Base-by-base conservation (phyloP, 345 rosid species). In the Gossypium australe region DNA sequence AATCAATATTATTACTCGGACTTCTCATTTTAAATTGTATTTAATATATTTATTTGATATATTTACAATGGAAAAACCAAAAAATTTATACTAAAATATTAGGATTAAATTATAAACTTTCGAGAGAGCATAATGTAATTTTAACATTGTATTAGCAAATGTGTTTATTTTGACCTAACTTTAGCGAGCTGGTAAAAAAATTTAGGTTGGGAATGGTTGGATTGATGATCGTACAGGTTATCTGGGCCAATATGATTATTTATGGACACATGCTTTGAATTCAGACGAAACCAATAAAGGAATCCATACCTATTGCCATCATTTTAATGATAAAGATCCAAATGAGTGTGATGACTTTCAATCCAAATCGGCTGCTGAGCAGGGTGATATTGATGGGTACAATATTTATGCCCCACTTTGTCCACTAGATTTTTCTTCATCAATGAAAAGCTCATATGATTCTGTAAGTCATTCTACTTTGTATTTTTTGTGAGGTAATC, bases 331-430 rank as follows among this genome's bases (percentile, higher is more conserved):
- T 22, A 79, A 56, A 16, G 60, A 61, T 57, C 53, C 85, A 24
- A 22, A 51, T 34, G 67, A 78, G 52, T 84, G 87, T 76, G 61
- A 13, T 0, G 55, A 77, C 3, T 81, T 76, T 68, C 44, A 75
- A 6, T 2, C 10, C 24, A 53, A 58, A 68, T 76, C 82, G 6
- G 17, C 2, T 27, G 0, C 2, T 14, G 87, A 82, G 75, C 22
- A 13, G 24, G 86, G 87, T 8, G 34, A 79, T 43, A 84, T 86
- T 13, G 78, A 82, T 73, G 12, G 4, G 2, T 80, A 73, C 64
- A 80, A 83, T 79, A 84, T 84, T 79, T 86, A 82, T 82, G 83
- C 87, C 8, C 78, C 65, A 41, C 80, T 83, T 44, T 86, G 89
- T 73, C 61, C 74, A 6, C 34, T 12, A 2, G 0, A 4, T 72